Percentiles rank a stretch among this genome's conserved stretches.
Conservation (phyloP, 768 basidiomycete species). For the Trametes meyenii region DNA sequence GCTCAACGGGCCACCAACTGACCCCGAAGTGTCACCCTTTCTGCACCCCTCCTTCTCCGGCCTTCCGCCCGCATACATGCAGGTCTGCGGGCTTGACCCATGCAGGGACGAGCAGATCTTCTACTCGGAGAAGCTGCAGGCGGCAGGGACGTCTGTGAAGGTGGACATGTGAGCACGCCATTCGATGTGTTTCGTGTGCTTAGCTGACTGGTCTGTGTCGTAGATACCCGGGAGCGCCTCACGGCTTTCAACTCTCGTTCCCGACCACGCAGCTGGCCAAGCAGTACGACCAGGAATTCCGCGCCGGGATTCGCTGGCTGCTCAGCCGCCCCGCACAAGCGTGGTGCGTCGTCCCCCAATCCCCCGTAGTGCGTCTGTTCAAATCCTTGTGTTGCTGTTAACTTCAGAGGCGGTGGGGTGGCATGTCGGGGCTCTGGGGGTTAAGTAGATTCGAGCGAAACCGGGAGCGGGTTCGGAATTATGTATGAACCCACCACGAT, state of each 20-base stretch:
- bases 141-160: constrained; percentile 27
- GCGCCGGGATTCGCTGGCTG: neutral
- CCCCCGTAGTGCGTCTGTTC: no score
- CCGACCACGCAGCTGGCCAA: neutral
- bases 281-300: neutral
- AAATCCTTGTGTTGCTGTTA: no score
- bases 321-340: neutral
- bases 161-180: constrained; percentile 27
- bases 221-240: constrained; percentile 10
- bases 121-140: constrained; percentile 29
- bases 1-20: neutral
- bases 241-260: constrained; percentile 1
- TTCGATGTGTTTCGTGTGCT: no score
- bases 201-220: no score
- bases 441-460: no score
- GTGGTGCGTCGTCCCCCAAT: no score
- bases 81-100: constrained; percentile 30
- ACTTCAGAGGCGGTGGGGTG: no score
- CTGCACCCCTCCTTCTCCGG: constrained; percentile 22
- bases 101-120: constrained; percentile 34
- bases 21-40: constrained; percentile 23
- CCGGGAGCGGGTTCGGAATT: no score
- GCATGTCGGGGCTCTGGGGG: no score
- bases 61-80: constrained; percentile 30
- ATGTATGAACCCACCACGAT: no score